phyloP scores from a whole-genome alignment of 495 filamentous ascomycete genomes.

The Tuber melanosporum region DNA sequence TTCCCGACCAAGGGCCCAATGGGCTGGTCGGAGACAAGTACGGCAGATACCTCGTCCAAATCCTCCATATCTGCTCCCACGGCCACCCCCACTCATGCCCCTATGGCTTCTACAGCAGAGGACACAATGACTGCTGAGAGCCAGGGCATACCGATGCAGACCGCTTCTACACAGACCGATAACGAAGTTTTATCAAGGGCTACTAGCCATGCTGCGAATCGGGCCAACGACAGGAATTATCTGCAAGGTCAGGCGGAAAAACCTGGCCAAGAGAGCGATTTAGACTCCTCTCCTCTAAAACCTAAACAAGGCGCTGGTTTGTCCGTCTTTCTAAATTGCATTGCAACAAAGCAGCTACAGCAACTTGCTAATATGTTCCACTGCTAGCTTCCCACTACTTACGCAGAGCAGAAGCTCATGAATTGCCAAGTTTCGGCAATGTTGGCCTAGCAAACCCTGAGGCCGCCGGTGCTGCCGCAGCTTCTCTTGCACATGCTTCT shows the following conservation, averaged over 20 bases:
- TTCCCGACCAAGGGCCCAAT: neutral
- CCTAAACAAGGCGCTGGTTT: constrained; percentile 25
- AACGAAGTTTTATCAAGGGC: constrained; percentile 9
- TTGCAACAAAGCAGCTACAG: neutral
- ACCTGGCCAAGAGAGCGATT: neutral
- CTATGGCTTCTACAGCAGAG: neutral
- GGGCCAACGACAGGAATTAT: neutral
- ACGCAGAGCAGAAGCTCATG: constrained; percentile 18
- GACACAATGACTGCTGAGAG: neutral
- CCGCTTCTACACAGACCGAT: constrained; percentile 27
- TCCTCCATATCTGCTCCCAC: neutral
- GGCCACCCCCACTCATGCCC: neutral
- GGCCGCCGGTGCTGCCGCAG: constrained; percentile 32
- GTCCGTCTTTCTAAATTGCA: constrained; percentile 6
- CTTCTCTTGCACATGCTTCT: constrained; percentile 26
- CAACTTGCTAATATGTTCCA: constrained; percentile 16
- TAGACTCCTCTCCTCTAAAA: constrained; percentile 1
- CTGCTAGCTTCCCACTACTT: constrained; percentile 28
- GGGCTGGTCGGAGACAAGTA: neutral
- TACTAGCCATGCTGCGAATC: constrained; percentile 10
- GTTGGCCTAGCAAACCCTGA: constrained; percentile 29
- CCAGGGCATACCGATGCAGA: constrained; percentile 20
- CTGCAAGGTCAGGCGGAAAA: neutral
- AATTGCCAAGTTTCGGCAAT: constrained; percentile 29
- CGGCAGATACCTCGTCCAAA: neutral